Evolutionary conservation across 495 filamentous ascomycete genomes (phyloP).

Genomic region (Podospora didyma): DNA sequence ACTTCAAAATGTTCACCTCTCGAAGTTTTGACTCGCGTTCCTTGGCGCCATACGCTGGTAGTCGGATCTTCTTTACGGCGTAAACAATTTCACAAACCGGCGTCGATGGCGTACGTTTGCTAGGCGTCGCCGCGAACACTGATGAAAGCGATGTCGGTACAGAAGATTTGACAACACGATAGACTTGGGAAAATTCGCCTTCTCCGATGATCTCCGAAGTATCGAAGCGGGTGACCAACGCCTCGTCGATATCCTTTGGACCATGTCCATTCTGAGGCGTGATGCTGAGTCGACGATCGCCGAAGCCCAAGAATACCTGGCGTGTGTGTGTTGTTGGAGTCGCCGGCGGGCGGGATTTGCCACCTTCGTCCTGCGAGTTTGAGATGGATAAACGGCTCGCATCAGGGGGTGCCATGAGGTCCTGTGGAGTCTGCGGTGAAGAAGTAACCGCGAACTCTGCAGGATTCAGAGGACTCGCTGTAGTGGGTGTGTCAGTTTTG

Average conservation of each 20-base stretch:
- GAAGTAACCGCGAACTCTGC: conserved; percentile 34
- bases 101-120: conserved; percentile 40
- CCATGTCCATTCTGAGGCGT: conserved; percentile 53
- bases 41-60: conserved; percentile 66
- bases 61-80: conserved; percentile 89
- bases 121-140: conserved; percentile 25
- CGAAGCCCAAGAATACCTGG: conserved; percentile 40
- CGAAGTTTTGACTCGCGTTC: conserved; percentile 75
- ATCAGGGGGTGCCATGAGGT: conserved; percentile 71
- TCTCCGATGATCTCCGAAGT: conserved; percentile 72
- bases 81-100: conserved; percentile 54
- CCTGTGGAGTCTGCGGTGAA: conserved; percentile 78
- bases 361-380: conserved; percentile 35
- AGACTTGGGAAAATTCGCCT: conserved; percentile 92
- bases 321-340: conserved; percentile 69
- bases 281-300: conserved; percentile 38
- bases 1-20: conserved; percentile 73
- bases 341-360: conserved; percentile 49
- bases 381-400: conserved; percentile 78
- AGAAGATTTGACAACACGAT: conserved; percentile 57
- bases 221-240: conserved; percentile 66
- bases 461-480: conserved; percentile 48
- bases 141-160: conserved; percentile 19
- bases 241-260: conserved; percentile 65
- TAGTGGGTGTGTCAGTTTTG: conserved; percentile 41